Evolutionary conservation across 2,329 filamentous ascomycete genomes (phyloP).

Genomic region (Ophiostoma himal-ulmi): DNA sequence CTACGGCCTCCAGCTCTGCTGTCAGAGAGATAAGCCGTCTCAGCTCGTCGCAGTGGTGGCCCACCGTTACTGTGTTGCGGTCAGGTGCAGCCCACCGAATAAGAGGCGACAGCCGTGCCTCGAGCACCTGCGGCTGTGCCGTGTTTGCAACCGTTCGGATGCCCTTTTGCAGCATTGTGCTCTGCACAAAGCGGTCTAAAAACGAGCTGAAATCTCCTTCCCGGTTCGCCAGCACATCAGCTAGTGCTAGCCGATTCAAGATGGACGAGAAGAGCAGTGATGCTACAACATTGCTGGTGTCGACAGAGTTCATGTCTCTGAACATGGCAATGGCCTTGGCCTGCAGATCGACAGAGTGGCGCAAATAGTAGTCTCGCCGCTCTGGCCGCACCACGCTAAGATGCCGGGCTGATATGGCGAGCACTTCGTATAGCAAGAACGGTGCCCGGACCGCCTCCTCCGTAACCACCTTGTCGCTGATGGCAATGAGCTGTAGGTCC

Average conservation of each 20-base stretch:
- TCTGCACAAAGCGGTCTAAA: constrained; percentile 39
- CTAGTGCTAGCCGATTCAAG: constrained; percentile 44
- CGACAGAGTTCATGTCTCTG: constrained; percentile 30
- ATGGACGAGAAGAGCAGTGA: constrained; percentile 42
- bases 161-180: constrained; percentile 40
- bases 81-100: constrained; percentile 28
- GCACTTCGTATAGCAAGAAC: constrained; percentile 36
- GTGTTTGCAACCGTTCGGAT: constrained; percentile 36
- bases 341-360: constrained; percentile 41
- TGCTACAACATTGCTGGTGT: constrained; percentile 28
- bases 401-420: constrained; percentile 38
- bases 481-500: constrained; percentile 21
- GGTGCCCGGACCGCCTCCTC: constrained; percentile 29
- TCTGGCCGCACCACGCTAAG: constrained; percentile 30
- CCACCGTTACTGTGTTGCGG: constrained; percentile 18
- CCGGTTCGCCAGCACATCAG: constrained; percentile 39
- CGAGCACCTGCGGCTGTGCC: constrained; percentile 34
- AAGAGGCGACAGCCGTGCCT: constrained; percentile 34
- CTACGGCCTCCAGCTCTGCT: constrained; percentile 22
- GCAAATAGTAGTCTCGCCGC: constrained; percentile 30
- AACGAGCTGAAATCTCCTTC: constrained; percentile 38
- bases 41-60: constrained; percentile 31
- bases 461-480: constrained; percentile 25
- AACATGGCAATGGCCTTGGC: constrained; percentile 40
- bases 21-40: constrained; percentile 24